Evolutionary conservation across 1,284 basidiomycete genomes (phyloP), one percentile per base, ranked within the genome.

Genomic region (Moesziomyces sp.): DNA sequence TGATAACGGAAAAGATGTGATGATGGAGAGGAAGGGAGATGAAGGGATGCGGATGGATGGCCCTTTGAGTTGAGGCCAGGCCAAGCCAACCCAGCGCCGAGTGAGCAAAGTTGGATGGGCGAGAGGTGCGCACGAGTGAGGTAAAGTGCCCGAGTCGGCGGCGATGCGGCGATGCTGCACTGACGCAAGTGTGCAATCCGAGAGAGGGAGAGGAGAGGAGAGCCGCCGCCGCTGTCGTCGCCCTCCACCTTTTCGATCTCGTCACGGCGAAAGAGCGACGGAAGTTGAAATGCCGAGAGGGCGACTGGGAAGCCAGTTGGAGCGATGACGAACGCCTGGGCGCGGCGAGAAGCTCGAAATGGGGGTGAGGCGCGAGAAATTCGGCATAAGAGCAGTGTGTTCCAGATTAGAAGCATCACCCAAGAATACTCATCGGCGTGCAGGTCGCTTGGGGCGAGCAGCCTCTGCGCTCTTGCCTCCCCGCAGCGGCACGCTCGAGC

Each of bases 261-360:
- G 42, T 30, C 46, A 48, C 18, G 13, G 28, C 35, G 28, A 35
- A 35, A 18, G 23, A 46, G 19, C 18, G 24, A 58, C 47, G 46
- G 52, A 51, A 51, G 52, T 49, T 52, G 57, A 56, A 59, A 59
- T 59, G 63, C 63, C 57, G 63, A 59, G 28, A 11, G 9, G 30
- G 9, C 19, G 9, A 28, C 3, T 44, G 21, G 49, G 21, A 21
- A 58, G 57, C 64, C 58, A 67, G 59, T 57, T 53, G 54, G 52
- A 52, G 54, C 35, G 35, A 38, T 38, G 35, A 38, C 35, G 35
- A 30, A 30, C 30, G 30, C 30, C 9, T 6, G 30, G 30, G 30
- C 30, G 30, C 30, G 30, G 30, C 30, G 11, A 30, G 28, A 30
- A 26, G 3, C 6, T 4, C 24, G 24, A 26, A 26, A 26, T 7